Base-by-base conservation (phyloP, 169 alveolate genomes). In the Theileria equi region DNA sequence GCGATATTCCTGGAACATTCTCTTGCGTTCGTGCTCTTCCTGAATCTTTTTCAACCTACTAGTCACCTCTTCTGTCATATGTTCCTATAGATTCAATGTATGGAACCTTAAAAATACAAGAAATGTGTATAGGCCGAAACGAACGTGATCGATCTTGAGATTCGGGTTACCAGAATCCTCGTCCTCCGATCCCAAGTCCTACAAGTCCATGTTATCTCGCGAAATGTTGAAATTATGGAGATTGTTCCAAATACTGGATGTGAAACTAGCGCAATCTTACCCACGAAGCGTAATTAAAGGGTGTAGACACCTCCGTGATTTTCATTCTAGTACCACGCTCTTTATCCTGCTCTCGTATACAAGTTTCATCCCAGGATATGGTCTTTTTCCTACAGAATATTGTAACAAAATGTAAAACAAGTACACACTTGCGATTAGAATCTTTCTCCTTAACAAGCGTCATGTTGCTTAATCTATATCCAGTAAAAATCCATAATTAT, bases 311-410 rank as follows among this genome's bases (percentile, higher is more conserved):
- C 64, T 89, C 94, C 41, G 82, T 38, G 40, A 89, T 89, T 52
- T 89, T 89, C 67, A 67, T 58, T 49, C 94, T 55, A 10, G 94
- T 88, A 8, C 94, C 94, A 43, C 94, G 66, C 25, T 64, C 92
- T 47, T 88, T 88, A 78, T 89, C 92, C 45, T 89, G 94, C 58
- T 89, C 94, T 16, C 84, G 82, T 28, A 89, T 89, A 17, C 88
- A 66, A 34, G 76, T 84, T 60, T 89, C 94, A 49, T 89, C 94
- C 90, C 93, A 89, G 43, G 91, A 65, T 54, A 86, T 86, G 10
- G 80, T 65, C 67, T 79, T 86, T 69, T 66, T 80, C 48, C 82
- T 73, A 35, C 31, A 6, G 25, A 32, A 17, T 31, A 49, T 38
- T 57, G 57, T 48, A 7, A 59, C 40, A 47, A 29, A 59, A 23